phyloP scores from a whole-genome alignment of 2,329 filamentous ascomycete genomes.

The Ascochyta fabae region DNA sequence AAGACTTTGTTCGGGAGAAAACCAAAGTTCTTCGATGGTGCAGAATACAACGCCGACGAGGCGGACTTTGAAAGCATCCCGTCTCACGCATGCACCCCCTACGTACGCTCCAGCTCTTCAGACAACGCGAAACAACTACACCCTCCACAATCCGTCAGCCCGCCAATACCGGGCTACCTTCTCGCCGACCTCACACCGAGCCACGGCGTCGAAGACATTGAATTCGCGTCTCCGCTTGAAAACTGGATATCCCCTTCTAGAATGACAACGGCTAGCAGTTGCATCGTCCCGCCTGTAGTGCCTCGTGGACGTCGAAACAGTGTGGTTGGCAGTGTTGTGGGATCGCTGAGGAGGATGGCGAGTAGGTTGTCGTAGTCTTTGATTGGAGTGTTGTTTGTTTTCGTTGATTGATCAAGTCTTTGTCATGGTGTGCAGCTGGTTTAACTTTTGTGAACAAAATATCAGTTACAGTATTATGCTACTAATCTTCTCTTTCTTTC shows the following conservation, averaged over 20 bases:
- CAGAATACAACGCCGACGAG: background rate
- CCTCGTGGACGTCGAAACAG: background rate
- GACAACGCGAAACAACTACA: background rate
- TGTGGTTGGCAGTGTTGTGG: too few species aligned
- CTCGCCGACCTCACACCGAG: background rate
- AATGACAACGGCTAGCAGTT: background rate
- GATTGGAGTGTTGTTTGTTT: too few species aligned
- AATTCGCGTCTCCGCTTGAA: constrained; percentile 4
- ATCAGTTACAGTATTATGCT: too few species aligned
- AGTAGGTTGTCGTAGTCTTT: too few species aligned
- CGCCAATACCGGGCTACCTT: background rate
- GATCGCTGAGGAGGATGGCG: too few species aligned
- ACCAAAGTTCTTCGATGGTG: constrained; percentile 1
- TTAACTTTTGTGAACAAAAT: too few species aligned
- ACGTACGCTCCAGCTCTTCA: background rate
- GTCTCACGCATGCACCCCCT: too few species aligned
- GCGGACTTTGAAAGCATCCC: background rate
- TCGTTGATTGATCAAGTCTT: too few species aligned
- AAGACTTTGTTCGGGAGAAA: background rate
- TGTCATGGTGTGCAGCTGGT: too few species aligned
- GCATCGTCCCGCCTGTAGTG: background rate
- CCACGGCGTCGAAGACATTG: constrained; percentile 7
- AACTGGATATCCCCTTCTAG: background rate
- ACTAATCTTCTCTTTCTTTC: too few species aligned
- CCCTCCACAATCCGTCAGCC: background rate